A percentile compares a stretch with the other conserved stretches of the same genome.
These are phyloP conservation scores for Collybia sordida DNA, from an alignment of 768 basidiomycete species.

Conservation along the genomic window DNA sequence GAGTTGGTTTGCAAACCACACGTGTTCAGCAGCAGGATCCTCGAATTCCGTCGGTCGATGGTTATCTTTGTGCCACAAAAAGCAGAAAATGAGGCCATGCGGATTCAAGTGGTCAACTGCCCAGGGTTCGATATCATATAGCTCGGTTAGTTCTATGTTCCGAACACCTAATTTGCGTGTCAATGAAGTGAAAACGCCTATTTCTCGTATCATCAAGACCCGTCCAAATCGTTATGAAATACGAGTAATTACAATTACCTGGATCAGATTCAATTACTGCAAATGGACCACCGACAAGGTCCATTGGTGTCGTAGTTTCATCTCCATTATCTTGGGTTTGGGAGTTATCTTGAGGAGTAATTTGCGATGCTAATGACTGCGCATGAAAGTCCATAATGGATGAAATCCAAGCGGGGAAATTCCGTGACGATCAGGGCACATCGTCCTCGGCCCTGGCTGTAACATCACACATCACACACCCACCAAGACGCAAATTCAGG, in stretches of 20 bases:
- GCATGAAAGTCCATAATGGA: slow-evolving; percentile 4
- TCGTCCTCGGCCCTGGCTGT: too few relatives aligned
- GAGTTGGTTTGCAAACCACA: slow-evolving; percentile 73
- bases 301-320: slow-evolving; percentile 18
- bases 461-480: too few relatives aligned
- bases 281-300: slow-evolving; percentile 63
- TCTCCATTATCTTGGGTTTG: not conserved
- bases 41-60: slow-evolving; percentile 46
- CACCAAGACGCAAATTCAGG: too few relatives aligned
- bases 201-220: not conserved
- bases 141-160: slow-evolving; percentile 53
- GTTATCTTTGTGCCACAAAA: slow-evolving; percentile 52
- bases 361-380: not conserved
- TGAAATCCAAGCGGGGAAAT: slow-evolving; percentile 2
- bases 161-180: slow-evolving; percentile 52
- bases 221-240: not conserved
- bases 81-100: slow-evolving; percentile 64
- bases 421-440: too few relatives aligned
- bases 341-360: too few relatives aligned
- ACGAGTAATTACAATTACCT: slow-evolving; percentile 24
- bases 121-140: slow-evolving; percentile 65
- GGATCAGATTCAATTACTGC: slow-evolving; percentile 62
- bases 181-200: slow-evolving; percentile 60
- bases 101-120: slow-evolving; percentile 60
- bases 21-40: slow-evolving; percentile 52